phyloP scores from a whole-genome alignment of 202 grass and related monocot species.

The Zizania palustris region DNA sequence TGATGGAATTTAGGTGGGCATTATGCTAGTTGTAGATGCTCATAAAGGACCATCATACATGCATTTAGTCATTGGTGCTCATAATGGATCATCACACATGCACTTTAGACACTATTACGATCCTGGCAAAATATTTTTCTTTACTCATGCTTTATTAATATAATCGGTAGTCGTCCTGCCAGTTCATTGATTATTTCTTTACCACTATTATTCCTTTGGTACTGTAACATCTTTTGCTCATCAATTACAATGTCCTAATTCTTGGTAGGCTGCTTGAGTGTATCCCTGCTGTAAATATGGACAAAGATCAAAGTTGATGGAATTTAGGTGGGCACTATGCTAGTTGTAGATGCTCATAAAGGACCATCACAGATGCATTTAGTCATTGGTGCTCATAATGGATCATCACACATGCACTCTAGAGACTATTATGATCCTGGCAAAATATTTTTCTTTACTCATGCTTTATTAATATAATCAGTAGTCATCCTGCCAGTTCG shows the following conservation, averaged over 20 bases:
- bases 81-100: neutral
- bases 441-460: neutral
- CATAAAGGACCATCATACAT: slow-evolving; percentile 7
- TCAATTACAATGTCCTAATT: slow-evolving; percentile 45
- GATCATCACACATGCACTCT: neutral
- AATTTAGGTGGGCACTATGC: slow-evolving; percentile 30
- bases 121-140: neutral
- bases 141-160: neutral
- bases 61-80: too few relatives aligned
- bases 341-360: slow-evolving; percentile 10
- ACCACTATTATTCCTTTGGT: neutral
- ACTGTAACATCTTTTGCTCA: neutral
- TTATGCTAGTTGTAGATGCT: neutral
- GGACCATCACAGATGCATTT: neutral
- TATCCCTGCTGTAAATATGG: slow-evolving; percentile 44
- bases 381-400: too few relatives aligned
- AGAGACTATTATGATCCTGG: neutral
- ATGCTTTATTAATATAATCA: neutral
- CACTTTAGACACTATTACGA: neutral
- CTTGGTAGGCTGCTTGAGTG: slow-evolving; percentile 50
- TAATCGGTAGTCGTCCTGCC: neutral
- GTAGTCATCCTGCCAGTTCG: neutral
- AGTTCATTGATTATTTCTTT: neutral
- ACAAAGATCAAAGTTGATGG: slow-evolving; percentile 32
- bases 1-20: slow-evolving; percentile 39